Percentiles rank a stretch among this genome's conserved stretches.
These are phyloP conservation scores for Coemansia sp. DNA, from an alignment of 192 early-diverging fungal species.

Conservation along the genomic window DNA sequence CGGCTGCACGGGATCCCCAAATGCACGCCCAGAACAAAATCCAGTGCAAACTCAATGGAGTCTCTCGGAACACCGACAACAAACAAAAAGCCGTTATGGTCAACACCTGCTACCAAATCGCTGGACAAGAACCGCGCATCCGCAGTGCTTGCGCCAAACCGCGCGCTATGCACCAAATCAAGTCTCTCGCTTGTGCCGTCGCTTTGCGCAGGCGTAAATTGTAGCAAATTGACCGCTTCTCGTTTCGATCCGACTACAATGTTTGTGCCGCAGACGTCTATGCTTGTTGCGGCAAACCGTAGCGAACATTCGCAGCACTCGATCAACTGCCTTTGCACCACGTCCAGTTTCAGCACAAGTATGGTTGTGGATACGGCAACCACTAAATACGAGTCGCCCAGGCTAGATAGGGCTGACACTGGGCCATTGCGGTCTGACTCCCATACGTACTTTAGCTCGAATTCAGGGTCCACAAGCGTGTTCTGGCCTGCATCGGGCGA, in stretches of 20 bases:
- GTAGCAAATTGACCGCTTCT: constrained; percentile 34
- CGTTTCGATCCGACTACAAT: constrained; percentile 38
- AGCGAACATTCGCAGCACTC: constrained; percentile 42
- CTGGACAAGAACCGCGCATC: constrained; percentile 34
- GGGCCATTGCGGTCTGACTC: constrained; percentile 32
- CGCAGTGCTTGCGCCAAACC: constrained; percentile 31
- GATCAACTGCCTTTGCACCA: constrained; percentile 28
- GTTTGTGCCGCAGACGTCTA: constrained; percentile 24
- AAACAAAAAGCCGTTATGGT: constrained; percentile 27
- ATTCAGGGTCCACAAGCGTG: constrained; percentile 2
- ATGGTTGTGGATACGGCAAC: constrained; percentile 22
- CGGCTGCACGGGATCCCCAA: constrained; percentile 31
- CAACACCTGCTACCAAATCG: constrained; percentile 29
- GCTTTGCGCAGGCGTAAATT: constrained; percentile 14
- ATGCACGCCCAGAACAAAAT: constrained; percentile 30
- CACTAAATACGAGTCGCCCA: constrained; percentile 43
- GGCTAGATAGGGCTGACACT: constrained; percentile 30
- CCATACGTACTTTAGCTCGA: constrained; percentile 48
- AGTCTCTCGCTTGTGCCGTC: constrained; percentile 15
- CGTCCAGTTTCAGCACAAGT: constrained; percentile 39
- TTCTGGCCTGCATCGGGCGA: neutral
- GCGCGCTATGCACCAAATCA: constrained; percentile 23
- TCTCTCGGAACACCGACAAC: constrained; percentile 15
- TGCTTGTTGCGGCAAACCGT: constrained; percentile 33
- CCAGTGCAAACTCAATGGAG: constrained; percentile 37